Evolutionary conservation across 106 monocot species (phyloP), one percentile per base, ranked within the genome.

Genomic region (Dendrobium chrysotoxum): DNA sequence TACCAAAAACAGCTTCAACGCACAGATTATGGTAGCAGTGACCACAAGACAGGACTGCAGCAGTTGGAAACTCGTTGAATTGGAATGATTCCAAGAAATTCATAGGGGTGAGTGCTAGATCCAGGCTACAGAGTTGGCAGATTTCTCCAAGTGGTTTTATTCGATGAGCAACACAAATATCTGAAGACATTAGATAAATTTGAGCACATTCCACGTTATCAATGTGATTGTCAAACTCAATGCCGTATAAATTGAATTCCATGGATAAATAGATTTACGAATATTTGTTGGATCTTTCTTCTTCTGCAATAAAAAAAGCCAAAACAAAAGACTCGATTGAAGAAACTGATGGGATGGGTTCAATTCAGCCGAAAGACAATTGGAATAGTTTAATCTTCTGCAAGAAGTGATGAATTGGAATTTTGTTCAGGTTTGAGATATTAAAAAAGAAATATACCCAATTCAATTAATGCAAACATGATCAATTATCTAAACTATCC

Each of bases 41-140:
- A 2, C 74, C 74, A 7, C 74, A 74, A 17, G 74, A 16, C 40
- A 74, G 41, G 18, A 74, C 40, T 41, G 74, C 74, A 41, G 41
- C 40, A 6, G 74, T 6, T 4, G 74, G 74, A n/a, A 74, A 20
- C 21, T 7, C 41, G 40, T 74, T 18, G 40, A 16, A 18, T 16
- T 4, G 1, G 18, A 11, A 4, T 13, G 74, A 74, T 41, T n/a
- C 74, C 4, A 4, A 41, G 2, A 50, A 13, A 41, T 13, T 39
- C 74, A 3, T 9, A 5, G 74, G 74, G 2, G 5, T 40, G 74
- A 74, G 41, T 16, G 74, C 39, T 17, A 74, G 16, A n/a, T 74
- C 74, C 40, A 74, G 74, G 16, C 5, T 41, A 9, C 74, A 74
- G 5, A 74, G 74, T 41, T 74, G 74, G 40, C 74, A 74, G 5